Percentiles rank a stretch among this genome's conserved stretches.
phyloP scores from a whole-genome alignment of 805 yeast species.

The Brettanomyces bruxellensis region DNA sequence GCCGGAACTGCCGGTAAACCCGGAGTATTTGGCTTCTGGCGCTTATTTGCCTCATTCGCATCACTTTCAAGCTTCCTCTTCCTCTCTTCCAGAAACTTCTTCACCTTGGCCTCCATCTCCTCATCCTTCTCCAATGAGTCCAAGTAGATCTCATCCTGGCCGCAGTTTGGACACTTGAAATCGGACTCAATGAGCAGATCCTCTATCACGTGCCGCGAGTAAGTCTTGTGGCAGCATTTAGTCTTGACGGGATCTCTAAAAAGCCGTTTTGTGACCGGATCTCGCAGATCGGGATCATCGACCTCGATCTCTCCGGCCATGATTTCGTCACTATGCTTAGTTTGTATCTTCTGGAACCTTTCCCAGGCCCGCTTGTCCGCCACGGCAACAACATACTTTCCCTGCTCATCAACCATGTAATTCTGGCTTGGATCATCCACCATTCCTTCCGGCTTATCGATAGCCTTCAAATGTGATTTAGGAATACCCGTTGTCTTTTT shows the following conservation, averaged over 20 bases:
- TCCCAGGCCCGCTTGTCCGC: slow-evolving; percentile 93
- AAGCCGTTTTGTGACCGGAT: slow-evolving; percentile 61
- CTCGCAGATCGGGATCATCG: slow-evolving; percentile 53
- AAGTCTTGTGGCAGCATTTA: slow-evolving; percentile 54
- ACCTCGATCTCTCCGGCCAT: slow-evolving; percentile 23
- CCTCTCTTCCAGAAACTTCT: slow-evolving; percentile 35
- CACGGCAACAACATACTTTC: slow-evolving; percentile 91
- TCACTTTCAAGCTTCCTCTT: slow-evolving; percentile 9
- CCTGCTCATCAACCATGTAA: slow-evolving; percentile 86
- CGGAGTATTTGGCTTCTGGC: slow-evolving; percentile 8
- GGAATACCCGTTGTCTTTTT: slow-evolving; percentile 97
- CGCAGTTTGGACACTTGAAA: slow-evolving; percentile 86
- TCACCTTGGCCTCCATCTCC: slow-evolving; percentile 47
- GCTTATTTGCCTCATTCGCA: slow-evolving; percentile 9
- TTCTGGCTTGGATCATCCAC: slow-evolving; percentile 41
- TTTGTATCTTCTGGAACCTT: slow-evolving; percentile 63
- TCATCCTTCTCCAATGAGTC: slow-evolving; percentile 61
- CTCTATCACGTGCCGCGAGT: slow-evolving; percentile 57
- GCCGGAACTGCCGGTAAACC: slow-evolving; percentile 14
- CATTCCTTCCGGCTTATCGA: slow-evolving; percentile 64
- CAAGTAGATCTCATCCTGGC: slow-evolving; percentile 58
- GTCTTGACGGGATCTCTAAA: slow-evolving; percentile 69
- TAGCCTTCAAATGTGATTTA: slow-evolving; percentile 76
- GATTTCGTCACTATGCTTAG: slow-evolving; percentile 15
- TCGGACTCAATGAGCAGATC: slow-evolving; percentile 67